Percentiles rank a stretch among this genome's conserved stretches.
phyloP scores from a whole-genome alignment of 805 yeast genomes.

The Cyberlindnera maclurae region DNA sequence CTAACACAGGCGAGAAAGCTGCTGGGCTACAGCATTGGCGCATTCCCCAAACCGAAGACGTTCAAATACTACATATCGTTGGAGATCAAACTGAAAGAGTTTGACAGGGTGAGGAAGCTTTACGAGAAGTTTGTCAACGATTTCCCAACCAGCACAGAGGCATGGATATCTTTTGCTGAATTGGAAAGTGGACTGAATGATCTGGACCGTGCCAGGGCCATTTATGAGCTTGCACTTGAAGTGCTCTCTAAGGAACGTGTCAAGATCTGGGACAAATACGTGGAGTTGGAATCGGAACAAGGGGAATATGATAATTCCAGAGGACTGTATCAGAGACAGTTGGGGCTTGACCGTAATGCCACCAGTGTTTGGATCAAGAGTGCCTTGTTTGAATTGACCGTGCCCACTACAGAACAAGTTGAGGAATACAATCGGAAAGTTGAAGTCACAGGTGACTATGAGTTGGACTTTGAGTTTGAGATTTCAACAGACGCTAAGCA shows the following conservation, averaged over 20 bases:
- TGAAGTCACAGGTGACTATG: constrained; percentile 31
- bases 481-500: constrained; percentile 43
- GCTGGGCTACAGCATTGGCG: constrained; percentile 68
- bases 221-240: constrained; percentile 47
- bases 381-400: constrained; percentile 65
- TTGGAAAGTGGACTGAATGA: constrained; percentile 69
- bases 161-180: constrained; percentile 60
- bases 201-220: constrained; percentile 53
- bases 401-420: constrained; percentile 52
- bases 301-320: constrained; percentile 53
- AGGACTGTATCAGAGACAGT: constrained; percentile 34
- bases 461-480: constrained; percentile 39
- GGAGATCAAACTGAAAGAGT: constrained; percentile 65
- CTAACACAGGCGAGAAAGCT: constrained; percentile 54
- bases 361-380: constrained; percentile 51
- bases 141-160: constrained; percentile 32
- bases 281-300: constrained; percentile 57
- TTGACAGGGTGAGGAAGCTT: constrained; percentile 69
- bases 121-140: constrained; percentile 59
- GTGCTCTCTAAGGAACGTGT: constrained; percentile 14
- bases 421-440: constrained; percentile 23
- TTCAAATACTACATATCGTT: constrained; percentile 59
- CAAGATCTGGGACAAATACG: constrained; percentile 32
- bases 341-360: constrained; percentile 26
- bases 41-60: constrained; percentile 50